Evolutionary conservation across 805 yeast genomes (phyloP), one percentile per base, ranked within the genome.

Genomic region (Starmerella geochares): DNA sequence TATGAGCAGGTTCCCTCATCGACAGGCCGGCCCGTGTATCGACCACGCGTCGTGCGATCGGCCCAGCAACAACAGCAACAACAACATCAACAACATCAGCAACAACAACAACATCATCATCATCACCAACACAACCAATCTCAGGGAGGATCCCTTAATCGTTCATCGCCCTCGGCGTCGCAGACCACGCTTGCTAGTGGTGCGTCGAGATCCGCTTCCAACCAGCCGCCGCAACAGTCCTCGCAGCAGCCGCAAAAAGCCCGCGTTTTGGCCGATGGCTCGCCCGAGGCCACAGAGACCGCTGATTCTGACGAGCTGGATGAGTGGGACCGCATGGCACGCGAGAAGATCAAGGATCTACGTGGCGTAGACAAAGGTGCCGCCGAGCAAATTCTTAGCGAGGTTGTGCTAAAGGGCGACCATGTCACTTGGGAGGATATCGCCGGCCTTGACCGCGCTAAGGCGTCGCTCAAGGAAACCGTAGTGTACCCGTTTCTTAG

Each of bases 401-500:
- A 90, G 61, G 86, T 90, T 51, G 83, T 90, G 23, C 83, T 87
- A 4, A 80, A 80, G 48, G 96, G 95, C 13, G 96, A 88, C 62
- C 85, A 85, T 58, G 92, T 90, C 1, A 80, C 77, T 58, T 92
- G 97, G 97, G 90, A 83, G 47, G 97, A 92, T 62, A 83, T 90
- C 54, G 95, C 95, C 0, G 98, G 98, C 0, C 67, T 92, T 27
- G 90, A 83, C 48, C 72, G 74, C n/a, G 96, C 96, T 2, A 92
- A 90, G 62, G 77, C 76, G 55, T 83, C 96, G 2, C 70, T 90
- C 48, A 90, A 87, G 63, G 98, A 90, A 64, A 85, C 96, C 0
- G 96, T 92, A 3, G 96, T 90, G 13, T 90, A 88, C 64, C 98
- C 98, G 21, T 88, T 90, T 62, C 67, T 92, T 56, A 74, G 97